phyloP scores from a whole-genome alignment of 2,329 filamentous ascomycete genomes.

The Rhytidhysteron rufulum region DNA sequence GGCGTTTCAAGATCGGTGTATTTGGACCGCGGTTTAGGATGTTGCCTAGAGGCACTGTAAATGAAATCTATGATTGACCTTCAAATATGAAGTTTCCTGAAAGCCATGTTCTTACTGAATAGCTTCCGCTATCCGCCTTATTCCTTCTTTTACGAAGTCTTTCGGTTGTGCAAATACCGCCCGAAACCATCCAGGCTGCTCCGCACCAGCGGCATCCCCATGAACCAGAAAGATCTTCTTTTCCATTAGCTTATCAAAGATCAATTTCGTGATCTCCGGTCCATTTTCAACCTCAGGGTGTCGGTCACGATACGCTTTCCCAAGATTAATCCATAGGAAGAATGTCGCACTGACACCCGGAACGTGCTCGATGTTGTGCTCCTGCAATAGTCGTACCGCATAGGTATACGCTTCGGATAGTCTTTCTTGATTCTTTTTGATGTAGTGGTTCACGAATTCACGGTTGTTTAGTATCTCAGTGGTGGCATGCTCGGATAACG shows the following conservation, averaged over 20 bases:
- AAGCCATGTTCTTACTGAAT: neutral
- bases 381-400: slow-evolving; percentile 34
- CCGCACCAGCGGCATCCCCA: slow-evolving; percentile 34
- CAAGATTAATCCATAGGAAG: slow-evolving; percentile 54
- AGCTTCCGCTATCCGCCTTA: slow-evolving; percentile 22
- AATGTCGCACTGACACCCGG: slow-evolving; percentile 53
- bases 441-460: slow-evolving; percentile 43
- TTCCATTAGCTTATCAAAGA: slow-evolving; percentile 35
- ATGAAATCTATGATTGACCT: neutral
- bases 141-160: slow-evolving; percentile 31
- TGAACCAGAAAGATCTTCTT: slow-evolving; percentile 35
- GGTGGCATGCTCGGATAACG: slow-evolving; percentile 16
- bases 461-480: slow-evolving; percentile 44
- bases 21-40: neutral
- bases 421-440: slow-evolving; percentile 40
- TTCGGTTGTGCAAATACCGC: slow-evolving; percentile 38
- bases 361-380: slow-evolving; percentile 45
- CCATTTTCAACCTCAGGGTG: slow-evolving; percentile 18
- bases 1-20: neutral
- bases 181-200: slow-evolving; percentile 42
- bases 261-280: slow-evolving; percentile 10
- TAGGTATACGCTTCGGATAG: slow-evolving; percentile 41
- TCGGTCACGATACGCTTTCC: slow-evolving; percentile 14
- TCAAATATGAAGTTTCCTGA: neutral
- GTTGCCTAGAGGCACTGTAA: too few species aligned